Base-by-base conservation (phyloP, 2,329 filamentous ascomycete genomes). In the Diaporthe velutina region DNA sequence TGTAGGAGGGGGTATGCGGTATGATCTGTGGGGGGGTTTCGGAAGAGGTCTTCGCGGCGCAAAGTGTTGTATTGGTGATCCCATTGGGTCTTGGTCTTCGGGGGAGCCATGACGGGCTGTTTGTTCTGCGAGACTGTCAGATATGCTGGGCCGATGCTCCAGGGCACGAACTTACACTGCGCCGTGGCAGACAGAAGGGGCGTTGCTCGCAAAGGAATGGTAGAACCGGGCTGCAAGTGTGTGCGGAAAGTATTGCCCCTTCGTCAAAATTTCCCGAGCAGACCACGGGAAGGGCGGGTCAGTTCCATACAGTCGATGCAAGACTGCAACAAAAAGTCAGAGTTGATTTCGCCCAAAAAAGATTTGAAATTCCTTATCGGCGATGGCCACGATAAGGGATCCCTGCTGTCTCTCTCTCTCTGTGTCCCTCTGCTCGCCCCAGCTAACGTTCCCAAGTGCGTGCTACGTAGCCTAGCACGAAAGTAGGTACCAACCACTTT, bases 1-100 rank as follows among this genome's bases (percentile, higher is more conserved):
- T 96, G 93, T 64, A 99, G 91, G 30, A 94, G 90, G 19, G 97
- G 97, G 81, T 98, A 98, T 75, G 96, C 95, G 13, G 94, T 94
- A 79, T 91, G 93, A 82, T 98, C 96, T 80, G 91, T 93, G 0
- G 97, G 96, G 25, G 97, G 96, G 78, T 97, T 93, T 80, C 91
- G 90, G 84, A 99, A 99, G 30, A 99, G 93, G 70, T 94, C 90
- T 81, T 99, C 95, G 80, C 96, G 93, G 75, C 95, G 92, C 75
- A 96, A 85, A 5, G 95, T 97, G 83, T 98, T 90, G 86, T 94
- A 98, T 79, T 95, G 90, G 83, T 94, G 92, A 78, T 95, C 91
- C 96, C 96, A 98, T 82, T 91, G 87, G 71, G 92, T 94, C 76
- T 88, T 87, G 75, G 93, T 94, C 77, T 88, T 73, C 28, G 74